These are phyloP conservation scores for Didymella glomerata DNA, from an alignment of 2,329 filamentous ascomycete genomes.

Conservation along the genomic window DNA sequence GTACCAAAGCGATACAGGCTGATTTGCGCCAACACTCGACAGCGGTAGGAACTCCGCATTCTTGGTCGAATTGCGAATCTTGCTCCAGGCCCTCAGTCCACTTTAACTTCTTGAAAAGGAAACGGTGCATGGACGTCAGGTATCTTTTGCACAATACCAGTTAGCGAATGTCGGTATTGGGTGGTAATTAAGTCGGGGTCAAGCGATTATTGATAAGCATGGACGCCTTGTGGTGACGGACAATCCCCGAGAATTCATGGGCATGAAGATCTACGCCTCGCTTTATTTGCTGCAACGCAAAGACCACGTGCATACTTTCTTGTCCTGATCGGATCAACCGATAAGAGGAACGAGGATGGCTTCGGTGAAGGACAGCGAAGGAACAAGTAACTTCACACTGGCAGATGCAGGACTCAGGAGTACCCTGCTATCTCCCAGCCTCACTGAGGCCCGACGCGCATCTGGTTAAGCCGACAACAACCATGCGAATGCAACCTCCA, in stretches of 20 bases:
- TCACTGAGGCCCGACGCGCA: neutral
- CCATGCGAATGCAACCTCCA: conserved; percentile 2
- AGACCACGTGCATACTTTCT: neutral
- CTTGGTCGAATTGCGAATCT: neutral
- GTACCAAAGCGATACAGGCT: conserved; percentile 4
- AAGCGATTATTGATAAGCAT: conserved; percentile 4
- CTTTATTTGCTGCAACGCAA: conserved; percentile 1
- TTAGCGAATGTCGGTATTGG: neutral
- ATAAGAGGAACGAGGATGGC: neutral
- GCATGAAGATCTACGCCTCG: neutral
- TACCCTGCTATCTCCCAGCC: neutral
- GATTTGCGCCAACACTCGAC: conserved; percentile 4
- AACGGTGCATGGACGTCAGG: neutral
- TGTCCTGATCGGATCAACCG: neutral
- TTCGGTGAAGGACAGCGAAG: neutral
- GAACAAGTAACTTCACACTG: conserved; percentile 2
- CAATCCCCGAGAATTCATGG: conserved; percentile 1
- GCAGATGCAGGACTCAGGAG: neutral
- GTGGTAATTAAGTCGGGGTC: conserved; percentile 1
- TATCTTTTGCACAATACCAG: conserved; percentile 1
- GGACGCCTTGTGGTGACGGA: neutral
- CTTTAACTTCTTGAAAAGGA: neutral
- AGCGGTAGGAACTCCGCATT: conserved; percentile 5
- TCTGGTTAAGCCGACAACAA: conserved; percentile 4
- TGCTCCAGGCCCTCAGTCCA: conserved; percentile 6